These are phyloP conservation scores for Chamaecyparis obtusa DNA, from an alignment of 75 land plant species.

Conservation along the genomic window DNA sequence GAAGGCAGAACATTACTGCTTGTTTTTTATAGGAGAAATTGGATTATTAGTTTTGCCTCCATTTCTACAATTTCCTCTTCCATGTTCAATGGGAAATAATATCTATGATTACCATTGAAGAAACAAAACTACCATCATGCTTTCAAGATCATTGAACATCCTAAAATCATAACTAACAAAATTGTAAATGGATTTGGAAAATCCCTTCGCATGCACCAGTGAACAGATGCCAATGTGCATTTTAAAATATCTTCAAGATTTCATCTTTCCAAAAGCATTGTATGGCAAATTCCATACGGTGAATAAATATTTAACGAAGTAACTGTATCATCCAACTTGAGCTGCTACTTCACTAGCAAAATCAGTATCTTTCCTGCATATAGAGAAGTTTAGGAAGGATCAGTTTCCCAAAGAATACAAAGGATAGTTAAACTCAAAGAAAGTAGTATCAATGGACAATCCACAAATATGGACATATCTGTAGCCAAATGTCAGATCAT, in stretches of 20 bases:
- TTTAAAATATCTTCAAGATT: not conserved
- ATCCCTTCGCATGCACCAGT: not conserved
- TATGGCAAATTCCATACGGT: not conserved
- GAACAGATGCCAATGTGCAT: not conserved
- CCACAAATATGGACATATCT: not conserved
- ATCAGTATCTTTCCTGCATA: slow-evolving; percentile 6
- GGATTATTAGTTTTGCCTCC: not conserved
- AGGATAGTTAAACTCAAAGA: not conserved
- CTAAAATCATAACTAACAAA: not conserved
- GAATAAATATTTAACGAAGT: not conserved
- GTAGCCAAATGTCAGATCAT: no score
- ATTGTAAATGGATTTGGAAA: not conserved
- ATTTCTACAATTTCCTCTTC: not conserved
- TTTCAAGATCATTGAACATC: not conserved
- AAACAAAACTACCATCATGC: not conserved
- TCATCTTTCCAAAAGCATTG: not conserved
- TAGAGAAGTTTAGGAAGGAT: not conserved
- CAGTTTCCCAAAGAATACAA: not conserved
- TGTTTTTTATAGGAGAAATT: not conserved
- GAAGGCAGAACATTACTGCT: no score
- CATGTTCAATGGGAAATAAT: not conserved
- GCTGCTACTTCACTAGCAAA: slow-evolving; percentile 10
- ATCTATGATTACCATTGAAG: not conserved
- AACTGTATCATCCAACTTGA: slow-evolving; percentile 3
- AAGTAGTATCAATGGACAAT: not conserved